Base-by-base conservation (phyloP, 1,139 yeast genomes). In the Meyerozyma guilliermondii region DNA sequence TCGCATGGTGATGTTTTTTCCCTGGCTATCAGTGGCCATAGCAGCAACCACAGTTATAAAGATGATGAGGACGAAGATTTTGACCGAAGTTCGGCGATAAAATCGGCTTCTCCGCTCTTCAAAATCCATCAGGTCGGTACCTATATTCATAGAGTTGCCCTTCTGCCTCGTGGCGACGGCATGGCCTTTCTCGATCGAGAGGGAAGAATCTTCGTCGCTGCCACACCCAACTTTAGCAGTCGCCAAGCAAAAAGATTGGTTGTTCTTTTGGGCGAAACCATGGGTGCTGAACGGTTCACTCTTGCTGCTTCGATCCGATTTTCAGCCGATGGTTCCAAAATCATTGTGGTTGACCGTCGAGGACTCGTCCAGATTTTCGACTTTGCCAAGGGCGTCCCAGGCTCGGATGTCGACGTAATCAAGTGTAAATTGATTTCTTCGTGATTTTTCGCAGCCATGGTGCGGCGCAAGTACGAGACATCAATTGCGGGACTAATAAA, bases 111-210 rank as follows among this genome's bases (percentile, higher is more conserved):
- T 38, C 50, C 63, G 3, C 43, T 69, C 5, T 50, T 66, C 50
- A 76, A 82, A 47, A 65, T 89, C 9, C 85, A 84, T 43, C 95
- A 89, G 53, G 77, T 88, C n/a, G 97, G 97, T 0, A 78, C 87
- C 1, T 69, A 79, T 7, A 84, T 88, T 43, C 95, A 89, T 59
- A 70, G 74, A 40, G 77, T 84, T 41, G 82, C 84, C 7, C 71
- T 87, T 1, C 86, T 95, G 10, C 96, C 97, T 1, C 69, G 96
- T 18, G 91, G 92, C 16, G 95, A 88, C 58, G 84, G 95, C 0
- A 72, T 88, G 27, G 95, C 91, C 1, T 83, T 86, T 51, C 63
- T 88, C 29, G 92, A 85, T 57, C 78, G 86, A 49, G 81, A 80
- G 43, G 98, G 98, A 0, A 68, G 78, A 4, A 81, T 88, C 0